Percentiles rank a stretch among this genome's conserved stretches.
Conservation (phyloP, 2,329 filamentous ascomycete species). For the Neocucurbitaria cava region DNA sequence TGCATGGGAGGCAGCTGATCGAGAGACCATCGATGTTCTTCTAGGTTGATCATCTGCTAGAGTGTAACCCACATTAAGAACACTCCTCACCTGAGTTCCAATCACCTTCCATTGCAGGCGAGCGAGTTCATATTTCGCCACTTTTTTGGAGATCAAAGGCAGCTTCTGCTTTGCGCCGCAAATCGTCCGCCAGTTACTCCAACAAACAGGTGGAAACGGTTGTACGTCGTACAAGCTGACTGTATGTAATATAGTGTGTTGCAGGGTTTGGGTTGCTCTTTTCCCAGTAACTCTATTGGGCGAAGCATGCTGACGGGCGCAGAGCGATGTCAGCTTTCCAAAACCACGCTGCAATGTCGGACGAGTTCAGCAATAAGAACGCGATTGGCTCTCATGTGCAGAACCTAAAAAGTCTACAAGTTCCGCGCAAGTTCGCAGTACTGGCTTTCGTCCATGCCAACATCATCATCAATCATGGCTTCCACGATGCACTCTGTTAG, state of each 20-base stretch:
- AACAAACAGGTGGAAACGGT: neutral
- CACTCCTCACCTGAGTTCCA: no score
- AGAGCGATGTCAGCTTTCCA: no score
- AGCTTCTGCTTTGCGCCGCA: no score
- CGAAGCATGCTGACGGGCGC: neutral
- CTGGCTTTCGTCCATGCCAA: neutral
- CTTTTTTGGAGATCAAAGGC: no score
- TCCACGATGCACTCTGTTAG: neutral
- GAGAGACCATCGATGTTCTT: neutral
- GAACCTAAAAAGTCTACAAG: neutral
- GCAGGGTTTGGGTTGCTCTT: neutral
- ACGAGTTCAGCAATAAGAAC: no score
- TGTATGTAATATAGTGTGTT: neutral
- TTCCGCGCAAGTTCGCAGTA: neutral
- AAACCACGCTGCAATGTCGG: no score
- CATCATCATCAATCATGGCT: neutral
- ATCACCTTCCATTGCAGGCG: no score
- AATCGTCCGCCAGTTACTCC: no score
- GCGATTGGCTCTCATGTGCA: no score
- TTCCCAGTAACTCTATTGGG: neutral
- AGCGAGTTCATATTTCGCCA: no score
- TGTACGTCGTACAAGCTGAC: neutral
- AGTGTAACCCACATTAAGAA: no score
- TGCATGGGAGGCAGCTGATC: slow-evolving; percentile 12
- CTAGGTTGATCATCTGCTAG: neutral